Conservation (phyloP, 2,329 filamentous ascomycete species). For the Aspergillus costaricaensis region DNA sequence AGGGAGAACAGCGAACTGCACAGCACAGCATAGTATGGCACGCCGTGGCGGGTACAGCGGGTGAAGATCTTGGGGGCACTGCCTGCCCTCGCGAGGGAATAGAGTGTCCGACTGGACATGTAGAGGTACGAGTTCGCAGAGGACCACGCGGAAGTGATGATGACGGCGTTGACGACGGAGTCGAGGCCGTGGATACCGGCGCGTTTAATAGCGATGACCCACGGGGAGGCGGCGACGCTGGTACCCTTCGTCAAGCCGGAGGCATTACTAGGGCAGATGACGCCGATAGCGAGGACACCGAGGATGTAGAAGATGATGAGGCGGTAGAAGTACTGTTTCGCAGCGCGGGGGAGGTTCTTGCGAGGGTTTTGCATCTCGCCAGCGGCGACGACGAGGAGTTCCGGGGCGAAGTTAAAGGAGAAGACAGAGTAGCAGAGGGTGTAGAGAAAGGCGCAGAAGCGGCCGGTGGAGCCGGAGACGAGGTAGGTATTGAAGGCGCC, state of each 20-base stretch:
- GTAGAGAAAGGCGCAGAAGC: constrained; percentile 57
- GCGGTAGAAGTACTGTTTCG: constrained; percentile 76
- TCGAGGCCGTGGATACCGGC: constrained; percentile 64
- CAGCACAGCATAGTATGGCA: constrained; percentile 68
- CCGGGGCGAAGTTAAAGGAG: constrained; percentile 61
- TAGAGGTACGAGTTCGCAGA: constrained; percentile 69
- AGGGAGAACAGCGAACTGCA: constrained; percentile 65
- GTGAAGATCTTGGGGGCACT: constrained; percentile 54
- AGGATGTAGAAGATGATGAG: constrained; percentile 73
- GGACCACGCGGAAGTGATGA: constrained; percentile 67
- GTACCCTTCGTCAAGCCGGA: constrained; percentile 47
- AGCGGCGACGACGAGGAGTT: constrained; percentile 63
- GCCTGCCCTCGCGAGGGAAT: constrained; percentile 66
- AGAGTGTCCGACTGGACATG: constrained; percentile 66
- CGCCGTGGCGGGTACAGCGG: constrained; percentile 59
- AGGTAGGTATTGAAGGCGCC: constrained; percentile 69
- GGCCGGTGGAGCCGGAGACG: constrained; percentile 62
- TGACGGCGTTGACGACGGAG: constrained; percentile 69
- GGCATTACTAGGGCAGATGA: constrained; percentile 69
- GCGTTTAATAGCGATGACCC: constrained; percentile 66
- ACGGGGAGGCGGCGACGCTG: constrained; percentile 58
- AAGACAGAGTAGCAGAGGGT: constrained; percentile 71
- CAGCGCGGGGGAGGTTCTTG: constrained; percentile 68
- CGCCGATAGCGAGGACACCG: constrained; percentile 68
- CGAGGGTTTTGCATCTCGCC: constrained; percentile 71